Conservation (phyloP, 768 basidiomycete species). For the Russula sp. region DNA sequence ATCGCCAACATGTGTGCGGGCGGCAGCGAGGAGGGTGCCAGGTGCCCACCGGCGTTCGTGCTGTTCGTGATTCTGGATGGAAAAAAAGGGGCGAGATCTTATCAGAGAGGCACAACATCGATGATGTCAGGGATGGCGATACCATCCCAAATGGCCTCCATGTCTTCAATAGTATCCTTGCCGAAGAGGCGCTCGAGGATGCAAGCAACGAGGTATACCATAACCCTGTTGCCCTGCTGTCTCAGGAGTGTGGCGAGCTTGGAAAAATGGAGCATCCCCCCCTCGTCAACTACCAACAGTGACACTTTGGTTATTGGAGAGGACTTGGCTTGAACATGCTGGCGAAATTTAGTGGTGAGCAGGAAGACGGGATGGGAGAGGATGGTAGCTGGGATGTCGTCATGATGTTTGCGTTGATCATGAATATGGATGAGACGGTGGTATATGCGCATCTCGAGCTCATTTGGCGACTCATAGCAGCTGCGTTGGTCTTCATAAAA, state of each 20-base stretch:
- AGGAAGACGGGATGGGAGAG: constrained; percentile 71
- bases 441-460: constrained; percentile 95
- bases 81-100: background rate
- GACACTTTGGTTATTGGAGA: constrained; percentile 69
- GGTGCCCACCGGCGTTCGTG: constrained; percentile 68
- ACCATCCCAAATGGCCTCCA: constrained; percentile 66
- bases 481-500: constrained; percentile 81
- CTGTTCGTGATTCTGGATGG: constrained; percentile 59
- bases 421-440: constrained; percentile 89
- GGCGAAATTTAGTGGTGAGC: constrained; percentile 74
- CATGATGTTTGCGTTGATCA: constrained; percentile 71
- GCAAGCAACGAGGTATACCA: constrained; percentile 87
- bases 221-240: constrained; percentile 56
- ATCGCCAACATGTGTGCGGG: constrained; percentile 37
- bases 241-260: constrained; percentile 57
- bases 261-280: constrained; percentile 63
- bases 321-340: constrained; percentile 74
- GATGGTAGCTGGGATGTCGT: constrained; percentile 63
- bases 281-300: constrained; percentile 51
- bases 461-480: constrained; percentile 65
- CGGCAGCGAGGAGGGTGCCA: constrained; percentile 57
- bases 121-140: too few species aligned
- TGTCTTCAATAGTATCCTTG: constrained; percentile 69
- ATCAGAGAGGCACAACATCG: background rate
- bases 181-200: constrained; percentile 84